Conservation (phyloP, 306 rosid genomes). For the Vachellia pachyceras region DNA sequence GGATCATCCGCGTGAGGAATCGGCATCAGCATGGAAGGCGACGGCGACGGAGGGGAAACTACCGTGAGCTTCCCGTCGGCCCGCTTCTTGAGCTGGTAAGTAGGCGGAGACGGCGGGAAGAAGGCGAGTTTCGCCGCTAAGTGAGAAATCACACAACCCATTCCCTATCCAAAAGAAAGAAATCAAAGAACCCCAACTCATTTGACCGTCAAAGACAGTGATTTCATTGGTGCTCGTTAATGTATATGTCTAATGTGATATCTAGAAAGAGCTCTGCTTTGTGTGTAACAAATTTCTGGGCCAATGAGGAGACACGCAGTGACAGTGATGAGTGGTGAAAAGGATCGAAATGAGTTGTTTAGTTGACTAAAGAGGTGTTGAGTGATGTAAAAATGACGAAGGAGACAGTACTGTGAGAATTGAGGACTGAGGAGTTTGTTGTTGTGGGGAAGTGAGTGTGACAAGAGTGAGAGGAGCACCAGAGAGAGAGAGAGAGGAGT, state of each 20-base stretch:
- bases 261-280: not conserved
- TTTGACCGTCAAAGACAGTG: constrained; percentile 41
- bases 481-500: not conserved
- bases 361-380: not conserved
- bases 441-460: constrained; percentile 34
- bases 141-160: constrained; percentile 94
- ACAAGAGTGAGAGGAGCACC: constrained; percentile 22
- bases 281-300: constrained; percentile 21
- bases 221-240: constrained; percentile 43
- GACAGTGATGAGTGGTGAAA: not conserved
- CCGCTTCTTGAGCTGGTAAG: constrained; percentile 65
- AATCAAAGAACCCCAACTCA: constrained; percentile 52
- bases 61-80: constrained; percentile 76
- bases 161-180: constrained; percentile 55
- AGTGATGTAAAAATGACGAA: not conserved
- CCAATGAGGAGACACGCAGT: not conserved
- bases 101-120: constrained; percentile 96
- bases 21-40: constrained; percentile 34
- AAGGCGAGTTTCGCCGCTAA: constrained; percentile 91
- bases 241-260: not conserved
- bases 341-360: not conserved
- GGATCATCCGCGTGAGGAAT: constrained; percentile 64
- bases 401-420: constrained; percentile 12
- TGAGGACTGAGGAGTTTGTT: constrained; percentile 9
- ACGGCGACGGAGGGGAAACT: constrained; percentile 58